These are phyloP conservation scores for Pseudonitzschia pungens DNA, from an alignment of 108 stramenopile genomes.

Conservation along the genomic window DNA sequence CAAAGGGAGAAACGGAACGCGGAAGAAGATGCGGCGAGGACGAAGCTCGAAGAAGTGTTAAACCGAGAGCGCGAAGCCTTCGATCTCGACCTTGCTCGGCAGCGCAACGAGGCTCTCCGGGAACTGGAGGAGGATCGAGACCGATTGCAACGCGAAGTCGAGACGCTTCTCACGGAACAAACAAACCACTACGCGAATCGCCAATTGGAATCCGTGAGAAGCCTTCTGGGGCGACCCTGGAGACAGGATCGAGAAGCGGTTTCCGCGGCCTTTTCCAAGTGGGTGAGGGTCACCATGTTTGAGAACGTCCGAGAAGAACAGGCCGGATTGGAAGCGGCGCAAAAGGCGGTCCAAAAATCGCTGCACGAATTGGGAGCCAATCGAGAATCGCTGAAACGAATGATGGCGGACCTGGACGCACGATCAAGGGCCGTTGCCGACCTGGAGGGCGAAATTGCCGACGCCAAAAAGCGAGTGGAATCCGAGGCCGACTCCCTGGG, in stretches of 20 bases:
- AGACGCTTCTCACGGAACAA: conserved; percentile 8
- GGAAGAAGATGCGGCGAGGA: neutral
- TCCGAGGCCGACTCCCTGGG: conserved; percentile 6
- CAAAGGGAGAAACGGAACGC: neutral
- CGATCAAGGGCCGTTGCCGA: conserved; percentile 14
- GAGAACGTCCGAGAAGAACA: conserved; percentile 26
- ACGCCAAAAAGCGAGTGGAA: conserved; percentile 10
- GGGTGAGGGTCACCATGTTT: conserved; percentile 49
- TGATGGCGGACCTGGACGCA: conserved; percentile 14
- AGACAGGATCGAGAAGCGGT: conserved; percentile 45
- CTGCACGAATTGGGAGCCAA: conserved; percentile 26
- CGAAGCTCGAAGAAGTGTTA: neutral
- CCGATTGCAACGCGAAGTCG: conserved; percentile 16
- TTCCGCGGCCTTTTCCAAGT: conserved; percentile 51
- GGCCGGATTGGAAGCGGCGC: conserved; percentile 23
- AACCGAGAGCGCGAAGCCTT: conserved; percentile 17
- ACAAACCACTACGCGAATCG: conserved; percentile 12
- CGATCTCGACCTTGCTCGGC: conserved; percentile 20
- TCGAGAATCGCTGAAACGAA: conserved; percentile 27
- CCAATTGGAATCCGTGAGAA: conserved; percentile 31
- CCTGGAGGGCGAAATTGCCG: conserved; percentile 9
- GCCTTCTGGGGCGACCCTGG: conserved; percentile 28
- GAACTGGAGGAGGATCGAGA: conserved; percentile 17
- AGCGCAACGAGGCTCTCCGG: conserved; percentile 13
- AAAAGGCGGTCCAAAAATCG: conserved; percentile 14